Conservation (phyloP, 2,329 filamentous ascomycete genomes). For the Cryphonectria carpinicola region DNA sequence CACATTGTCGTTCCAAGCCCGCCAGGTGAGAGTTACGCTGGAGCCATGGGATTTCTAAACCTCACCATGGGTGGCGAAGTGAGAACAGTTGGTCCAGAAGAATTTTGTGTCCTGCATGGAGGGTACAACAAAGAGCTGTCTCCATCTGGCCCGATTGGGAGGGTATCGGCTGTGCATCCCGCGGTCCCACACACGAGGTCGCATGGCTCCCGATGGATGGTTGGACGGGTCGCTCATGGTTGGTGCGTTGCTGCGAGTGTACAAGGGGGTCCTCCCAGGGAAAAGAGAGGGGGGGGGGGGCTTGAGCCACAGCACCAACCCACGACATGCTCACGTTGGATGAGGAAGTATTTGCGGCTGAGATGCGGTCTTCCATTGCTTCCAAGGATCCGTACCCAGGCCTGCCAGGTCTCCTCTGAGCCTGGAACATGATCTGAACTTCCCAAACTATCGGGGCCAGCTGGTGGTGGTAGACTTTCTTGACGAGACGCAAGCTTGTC, state of each 20-base stretch:
- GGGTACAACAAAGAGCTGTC: conserved; percentile 13
- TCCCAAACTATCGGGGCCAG: background rate
- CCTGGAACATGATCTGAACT: background rate
- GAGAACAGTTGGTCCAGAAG: conserved; percentile 13
- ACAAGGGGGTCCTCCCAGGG: background rate
- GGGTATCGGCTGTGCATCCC: conserved; percentile 8
- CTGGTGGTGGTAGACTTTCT: background rate
- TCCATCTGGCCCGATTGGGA: conserved; percentile 6
- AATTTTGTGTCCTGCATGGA: conserved; percentile 19
- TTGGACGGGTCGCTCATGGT: conserved; percentile 4
- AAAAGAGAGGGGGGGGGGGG: background rate
- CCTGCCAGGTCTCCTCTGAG: background rate
- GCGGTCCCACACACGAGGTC: conserved; percentile 17
- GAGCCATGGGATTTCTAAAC: background rate
- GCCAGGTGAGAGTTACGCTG: background rate
- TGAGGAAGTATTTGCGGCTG: conserved; percentile 15
- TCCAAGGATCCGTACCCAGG: conserved; percentile 7
- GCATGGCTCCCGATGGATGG: conserved; percentile 17
- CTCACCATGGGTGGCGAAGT: conserved; percentile 24
- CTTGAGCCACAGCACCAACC: conserved; percentile 9
- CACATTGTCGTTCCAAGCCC: background rate
- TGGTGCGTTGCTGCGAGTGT: conserved; percentile 13
- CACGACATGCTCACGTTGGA: conserved; percentile 8
- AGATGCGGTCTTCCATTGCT: background rate
- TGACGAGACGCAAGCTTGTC: background rate